These are phyloP conservation scores for Mychonastes homosphaera DNA, from an alignment of 139 green algal genomes.

Conservation along the genomic window DNA sequence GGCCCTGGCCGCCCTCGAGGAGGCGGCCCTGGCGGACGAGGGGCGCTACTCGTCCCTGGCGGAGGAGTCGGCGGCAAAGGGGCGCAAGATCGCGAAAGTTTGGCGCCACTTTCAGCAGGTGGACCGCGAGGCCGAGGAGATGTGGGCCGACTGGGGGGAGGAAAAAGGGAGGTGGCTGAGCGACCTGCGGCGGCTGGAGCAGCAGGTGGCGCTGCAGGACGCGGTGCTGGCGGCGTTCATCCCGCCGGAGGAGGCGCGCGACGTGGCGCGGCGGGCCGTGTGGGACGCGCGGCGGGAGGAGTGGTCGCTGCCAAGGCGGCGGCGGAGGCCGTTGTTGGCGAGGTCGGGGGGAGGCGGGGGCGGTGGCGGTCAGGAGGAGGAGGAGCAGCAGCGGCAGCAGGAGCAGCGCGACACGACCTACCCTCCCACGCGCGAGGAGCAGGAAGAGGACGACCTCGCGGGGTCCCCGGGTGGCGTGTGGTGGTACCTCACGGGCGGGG, in stretches of 20 bases:
- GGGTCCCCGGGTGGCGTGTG: too few species aligned
- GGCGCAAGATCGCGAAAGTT: slow-evolving; percentile 59
- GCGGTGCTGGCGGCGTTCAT: slow-evolving; percentile 73
- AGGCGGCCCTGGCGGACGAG: slow-evolving; percentile 38
- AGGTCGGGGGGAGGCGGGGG: slow-evolving; percentile 17
- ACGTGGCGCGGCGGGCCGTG: slow-evolving; percentile 46
- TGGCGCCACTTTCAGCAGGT: slow-evolving; percentile 44
- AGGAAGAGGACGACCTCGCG: too few species aligned
- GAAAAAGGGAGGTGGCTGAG: slow-evolving; percentile 68
- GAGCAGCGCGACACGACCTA: too few species aligned
- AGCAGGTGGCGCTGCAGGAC: slow-evolving; percentile 68
- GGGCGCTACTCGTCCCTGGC: slow-evolving; percentile 45
- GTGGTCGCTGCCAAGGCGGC: slow-evolving; percentile 58
- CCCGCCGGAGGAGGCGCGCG: slow-evolving; percentile 27
- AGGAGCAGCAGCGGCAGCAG: too few species aligned
- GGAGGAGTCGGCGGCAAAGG: slow-evolving; percentile 62
- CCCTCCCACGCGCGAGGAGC: too few species aligned
- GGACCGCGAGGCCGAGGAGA: slow-evolving; percentile 46
- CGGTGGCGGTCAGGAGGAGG: slow-evolving; percentile 3
- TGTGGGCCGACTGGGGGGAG: slow-evolving; percentile 50
- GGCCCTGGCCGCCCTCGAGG: slow-evolving; percentile 51
- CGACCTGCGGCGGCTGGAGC: slow-evolving; percentile 50
- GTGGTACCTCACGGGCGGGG: too few species aligned
- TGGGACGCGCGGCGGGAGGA: slow-evolving; percentile 60
- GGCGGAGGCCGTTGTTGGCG: slow-evolving; percentile 29